phyloP scores from a whole-genome alignment of 768 basidiomycete genomes.

The Podaxis sp. region DNA sequence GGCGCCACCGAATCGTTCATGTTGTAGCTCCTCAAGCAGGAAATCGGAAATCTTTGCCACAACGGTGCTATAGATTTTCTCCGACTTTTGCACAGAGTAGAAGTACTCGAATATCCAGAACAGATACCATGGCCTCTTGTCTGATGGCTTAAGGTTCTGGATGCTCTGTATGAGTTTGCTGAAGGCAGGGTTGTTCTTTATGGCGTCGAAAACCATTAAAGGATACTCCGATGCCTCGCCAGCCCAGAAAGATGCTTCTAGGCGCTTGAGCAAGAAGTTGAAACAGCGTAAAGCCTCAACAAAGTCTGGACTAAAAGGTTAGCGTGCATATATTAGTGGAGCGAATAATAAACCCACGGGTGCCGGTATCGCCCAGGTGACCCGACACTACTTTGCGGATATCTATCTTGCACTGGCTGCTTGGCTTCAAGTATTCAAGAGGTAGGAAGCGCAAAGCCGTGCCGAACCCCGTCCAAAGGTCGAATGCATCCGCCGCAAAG shows the following conservation, averaged over 20 bases:
- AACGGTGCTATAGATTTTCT: conserved; percentile 56
- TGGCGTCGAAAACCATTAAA: conserved; percentile 74
- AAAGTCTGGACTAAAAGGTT: conserved; percentile 48
- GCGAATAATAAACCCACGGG: conserved; percentile 45
- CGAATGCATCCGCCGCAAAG: conserved; percentile 37
- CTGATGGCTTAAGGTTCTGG: conserved; percentile 20
- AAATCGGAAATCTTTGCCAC: conserved; percentile 72
- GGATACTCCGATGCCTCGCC: conserved; percentile 73
- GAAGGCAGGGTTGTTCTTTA: conserved; percentile 76
- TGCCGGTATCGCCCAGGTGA: conserved; percentile 59
- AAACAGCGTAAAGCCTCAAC: conserved; percentile 56
- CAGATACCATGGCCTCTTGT: conserved; percentile 47
- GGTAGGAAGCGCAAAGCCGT: conserved; percentile 56
- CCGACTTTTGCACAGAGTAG: conserved; percentile 46
- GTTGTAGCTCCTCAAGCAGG: conserved; percentile 80
- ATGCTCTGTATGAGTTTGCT: conserved; percentile 41
- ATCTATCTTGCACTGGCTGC: conserved; percentile 35
- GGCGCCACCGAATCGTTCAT: conserved; percentile 62
- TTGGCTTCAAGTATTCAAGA: conserved; percentile 34
- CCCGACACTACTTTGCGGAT: conserved; percentile 54
- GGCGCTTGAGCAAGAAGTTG: conserved; percentile 56
- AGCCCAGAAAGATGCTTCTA: conserved; percentile 63
- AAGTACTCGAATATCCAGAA: conserved; percentile 69
- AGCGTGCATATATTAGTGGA: conserved; percentile 14
- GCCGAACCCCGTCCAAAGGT: conserved; percentile 54